Evolutionary conservation across 1,284 basidiomycete species (phyloP), one percentile per base, ranked within the genome.

Genomic region (Ganoderma meredithae): DNA sequence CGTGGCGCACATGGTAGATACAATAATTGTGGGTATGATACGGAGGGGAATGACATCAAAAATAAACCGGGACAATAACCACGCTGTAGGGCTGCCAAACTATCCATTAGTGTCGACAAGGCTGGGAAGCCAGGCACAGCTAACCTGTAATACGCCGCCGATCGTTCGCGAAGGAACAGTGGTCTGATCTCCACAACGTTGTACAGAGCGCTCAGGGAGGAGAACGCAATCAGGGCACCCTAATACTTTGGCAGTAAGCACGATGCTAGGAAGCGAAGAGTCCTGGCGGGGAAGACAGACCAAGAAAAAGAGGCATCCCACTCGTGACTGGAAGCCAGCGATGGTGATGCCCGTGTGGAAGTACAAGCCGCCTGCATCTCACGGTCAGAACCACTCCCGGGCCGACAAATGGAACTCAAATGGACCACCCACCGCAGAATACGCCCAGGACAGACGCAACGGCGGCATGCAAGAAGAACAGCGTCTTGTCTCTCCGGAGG

Each of bases 291-390:
- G 6, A 43, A 17, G 25, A 80, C 88, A 68, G 71, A 92, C 93
- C 75, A 97, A 79, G 88, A 97, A 97, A 84, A 97, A 97, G 60
- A 97, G 79, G 71, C 91, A 93, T 36, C 95, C 95, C n/a, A 97
- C 87, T 49, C 95, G 86, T 25, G 92, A 95, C 79, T 97, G 96
- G 85, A 97, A 97, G 0, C 96, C 95, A 27, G 94, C 93, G 68
- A 97, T 97, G 1, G 89, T 92, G 13, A 86, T 80, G 58, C 86
- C 87, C 0, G 94, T 95, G 43, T 95, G 79, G 81, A 84, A 97
- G 79, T 96, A 97, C 65, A 96, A 79, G 0, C 95, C 95, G 64
- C 95, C 95, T 84, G 77, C 19, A 41, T 55, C 62, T 65, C 25
- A 47, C 36, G 17, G 59, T 60, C 49, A 69, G 44, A 31, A 31